A percentile compares a stretch with the other conserved stretches of the same genome.
phyloP scores from a whole-genome alignment of 768 basidiomycete species.

The Amanita muscaria region DNA sequence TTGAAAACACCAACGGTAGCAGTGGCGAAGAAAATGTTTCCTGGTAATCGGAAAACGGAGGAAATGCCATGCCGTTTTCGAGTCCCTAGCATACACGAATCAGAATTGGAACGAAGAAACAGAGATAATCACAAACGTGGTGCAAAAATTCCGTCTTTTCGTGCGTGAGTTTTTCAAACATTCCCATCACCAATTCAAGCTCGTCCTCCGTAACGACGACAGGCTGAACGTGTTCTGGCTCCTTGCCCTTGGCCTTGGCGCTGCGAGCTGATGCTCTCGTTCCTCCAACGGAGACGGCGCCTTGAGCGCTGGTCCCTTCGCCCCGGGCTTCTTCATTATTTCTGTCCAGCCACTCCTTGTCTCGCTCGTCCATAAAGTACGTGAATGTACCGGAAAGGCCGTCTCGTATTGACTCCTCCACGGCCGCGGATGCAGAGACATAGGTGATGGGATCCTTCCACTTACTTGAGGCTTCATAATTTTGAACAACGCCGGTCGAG shows the following conservation, averaged over 20 bases:
- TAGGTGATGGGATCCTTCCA: constrained; percentile 78
- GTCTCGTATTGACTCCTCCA: constrained; percentile 62
- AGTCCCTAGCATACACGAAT: constrained; percentile 35
- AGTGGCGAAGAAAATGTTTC: constrained; percentile 56
- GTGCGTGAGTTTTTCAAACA: constrained; percentile 87
- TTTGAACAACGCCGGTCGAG: constrained; percentile 68
- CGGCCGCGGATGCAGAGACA: constrained; percentile 75
- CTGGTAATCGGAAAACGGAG: constrained; percentile 66
- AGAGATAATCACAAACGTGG: constrained; percentile 47
- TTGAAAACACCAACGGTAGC: constrained; percentile 55
- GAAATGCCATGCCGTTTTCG: constrained; percentile 61
- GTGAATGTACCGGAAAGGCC: constrained; percentile 69
- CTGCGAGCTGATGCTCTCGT: constrained; percentile 54
- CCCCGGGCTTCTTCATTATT: constrained; percentile 83
- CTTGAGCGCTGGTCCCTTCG: constrained; percentile 77
- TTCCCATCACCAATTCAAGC: constrained; percentile 91
- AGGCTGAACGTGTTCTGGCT: constrained; percentile 58
- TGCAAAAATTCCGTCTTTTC: constrained; percentile 87
- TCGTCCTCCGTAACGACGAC: constrained; percentile 80
- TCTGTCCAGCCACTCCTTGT: constrained; percentile 89
- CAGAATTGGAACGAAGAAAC: neutral
- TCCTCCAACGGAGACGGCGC: constrained; percentile 45
- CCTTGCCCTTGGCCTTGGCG: constrained; percentile 79
- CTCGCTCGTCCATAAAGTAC: constrained; percentile 94
- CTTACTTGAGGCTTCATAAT: constrained; percentile 54